These are phyloP conservation scores for Narthecium ossifragum DNA, from an alignment of 106 monocot genomes.

Conservation along the genomic window DNA sequence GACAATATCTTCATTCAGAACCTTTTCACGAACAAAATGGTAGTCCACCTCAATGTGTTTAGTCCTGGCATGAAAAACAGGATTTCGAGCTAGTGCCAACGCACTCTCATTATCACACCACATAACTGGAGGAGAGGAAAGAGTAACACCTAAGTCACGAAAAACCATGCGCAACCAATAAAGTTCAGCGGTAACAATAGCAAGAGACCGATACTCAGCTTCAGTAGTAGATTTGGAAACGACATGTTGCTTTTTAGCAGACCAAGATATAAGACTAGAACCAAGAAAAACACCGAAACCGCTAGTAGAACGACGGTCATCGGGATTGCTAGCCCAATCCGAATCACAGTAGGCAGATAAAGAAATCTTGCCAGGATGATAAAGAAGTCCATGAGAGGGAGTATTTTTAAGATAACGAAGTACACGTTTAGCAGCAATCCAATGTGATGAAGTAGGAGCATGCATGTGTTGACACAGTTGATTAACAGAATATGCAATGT, in stretches of 20 bases:
- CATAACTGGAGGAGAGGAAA: not conserved
- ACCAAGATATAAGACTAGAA: not conserved
- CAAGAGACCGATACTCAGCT: too few relatives aligned
- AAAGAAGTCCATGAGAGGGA: not conserved
- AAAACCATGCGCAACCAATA: too few relatives aligned
- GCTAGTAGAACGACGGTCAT: constrained; percentile 1
- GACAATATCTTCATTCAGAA: too few relatives aligned
- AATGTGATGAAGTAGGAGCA: too few relatives aligned
- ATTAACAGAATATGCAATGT: constrained; percentile 6
- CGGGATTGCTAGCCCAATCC: not conserved
- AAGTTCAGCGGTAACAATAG: too few relatives aligned
- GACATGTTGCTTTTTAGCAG: not conserved
- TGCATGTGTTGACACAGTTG: too few relatives aligned
- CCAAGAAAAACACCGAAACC: not conserved
- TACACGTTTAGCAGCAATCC: too few relatives aligned
- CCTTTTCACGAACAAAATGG: too few relatives aligned
- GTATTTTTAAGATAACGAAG: too few relatives aligned
- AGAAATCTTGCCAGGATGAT: not conserved
- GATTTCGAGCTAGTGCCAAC: not conserved
- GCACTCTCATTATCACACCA: constrained; percentile 15
- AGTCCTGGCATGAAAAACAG: constrained; percentile 5
- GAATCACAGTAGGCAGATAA: not conserved
- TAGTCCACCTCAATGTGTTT: too few relatives aligned
- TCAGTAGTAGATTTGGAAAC: too few relatives aligned
- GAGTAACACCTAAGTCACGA: not conserved